Evolutionary conservation across 495 filamentous ascomycete genomes (phyloP).

Genomic region (Hypoxylon rickii): DNA sequence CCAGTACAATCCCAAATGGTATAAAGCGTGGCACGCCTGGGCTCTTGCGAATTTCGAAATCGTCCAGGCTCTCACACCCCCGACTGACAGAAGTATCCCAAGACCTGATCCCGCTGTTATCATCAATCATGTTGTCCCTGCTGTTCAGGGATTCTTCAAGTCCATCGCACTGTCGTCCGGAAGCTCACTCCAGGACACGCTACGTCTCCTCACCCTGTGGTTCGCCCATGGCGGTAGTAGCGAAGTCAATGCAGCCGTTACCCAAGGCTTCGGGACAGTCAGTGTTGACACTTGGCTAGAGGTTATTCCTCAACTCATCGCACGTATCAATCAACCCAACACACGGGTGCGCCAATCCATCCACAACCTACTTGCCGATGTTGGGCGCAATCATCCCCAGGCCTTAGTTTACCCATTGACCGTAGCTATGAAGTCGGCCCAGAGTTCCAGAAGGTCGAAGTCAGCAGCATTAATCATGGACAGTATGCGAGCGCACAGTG

Average conservation of each 20-base stretch:
- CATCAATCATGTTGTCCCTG: slow-evolving; percentile 88
- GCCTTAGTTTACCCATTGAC: slow-evolving; percentile 99
- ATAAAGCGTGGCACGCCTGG: slow-evolving; percentile 99
- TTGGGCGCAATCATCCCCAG: slow-evolving; percentile 92
- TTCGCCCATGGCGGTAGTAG: slow-evolving; percentile 87
- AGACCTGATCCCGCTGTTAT: slow-evolving; percentile 66
- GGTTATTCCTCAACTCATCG: slow-evolving; percentile 96
- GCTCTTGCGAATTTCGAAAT: slow-evolving; percentile 99
- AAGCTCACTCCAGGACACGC: slow-evolving; percentile 92
- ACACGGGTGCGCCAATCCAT: slow-evolving; percentile 82
- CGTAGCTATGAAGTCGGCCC: slow-evolving; percentile 90
- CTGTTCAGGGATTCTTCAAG: slow-evolving; percentile 91
- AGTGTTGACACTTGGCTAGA: slow-evolving; percentile 98
- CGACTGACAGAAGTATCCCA: slow-evolving; percentile 61
- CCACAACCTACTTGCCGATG: slow-evolving; percentile 86
- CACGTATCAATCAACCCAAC: slow-evolving; percentile 95
- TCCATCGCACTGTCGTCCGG: slow-evolving; percentile 89
- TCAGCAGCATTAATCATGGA: slow-evolving; percentile 95
- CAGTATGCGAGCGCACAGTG: slow-evolving; percentile 92
- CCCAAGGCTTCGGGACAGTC: slow-evolving; percentile 85
- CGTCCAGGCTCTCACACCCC: slow-evolving; percentile 73
- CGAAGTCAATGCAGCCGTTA: slow-evolving; percentile 85
- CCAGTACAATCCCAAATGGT: slow-evolving; percentile 87
- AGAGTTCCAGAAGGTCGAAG: slow-evolving; percentile 75
- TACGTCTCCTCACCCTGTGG: slow-evolving; percentile 92